These are phyloP conservation scores for Aspergillus puulaauensis DNA, from an alignment of 2,329 filamentous ascomycete species.

Conservation along the genomic window DNA sequence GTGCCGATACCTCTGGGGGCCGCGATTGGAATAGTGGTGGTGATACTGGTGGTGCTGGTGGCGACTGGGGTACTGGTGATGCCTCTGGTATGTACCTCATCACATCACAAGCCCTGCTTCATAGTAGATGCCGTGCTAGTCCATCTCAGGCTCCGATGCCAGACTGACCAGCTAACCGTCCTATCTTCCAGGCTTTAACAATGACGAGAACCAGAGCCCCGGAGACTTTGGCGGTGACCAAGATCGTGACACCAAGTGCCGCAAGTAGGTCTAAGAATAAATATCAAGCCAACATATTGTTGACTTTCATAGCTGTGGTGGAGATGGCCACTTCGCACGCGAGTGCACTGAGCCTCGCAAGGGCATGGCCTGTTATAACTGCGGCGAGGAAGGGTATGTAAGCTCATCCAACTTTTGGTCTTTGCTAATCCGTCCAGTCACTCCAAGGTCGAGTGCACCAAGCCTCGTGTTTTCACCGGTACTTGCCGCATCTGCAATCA, in stretches of 20 bases:
- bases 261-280: constrained; percentile 31
- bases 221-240: constrained; percentile 6
- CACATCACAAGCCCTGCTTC: neutral
- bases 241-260: constrained; percentile 29
- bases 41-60: constrained; percentile 4
- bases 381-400: constrained; percentile 39
- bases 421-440: constrained; percentile 31
- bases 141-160: neutral
- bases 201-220: constrained; percentile 19
- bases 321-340: constrained; percentile 38
- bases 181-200: constrained; percentile 3
- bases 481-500: constrained; percentile 47
- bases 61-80: neutral
- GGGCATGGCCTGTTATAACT: constrained; percentile 45
- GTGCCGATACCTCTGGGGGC: neutral
- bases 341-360: constrained; percentile 46
- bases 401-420: neutral
- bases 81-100: neutral
- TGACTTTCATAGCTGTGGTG: constrained; percentile 33
- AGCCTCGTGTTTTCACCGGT: constrained; percentile 49
- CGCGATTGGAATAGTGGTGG: neutral
- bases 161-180: neutral
- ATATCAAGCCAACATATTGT: neutral
- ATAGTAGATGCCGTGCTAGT: neutral
- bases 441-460: constrained; percentile 45